Base-by-base conservation (phyloP, 345 rosid species). In the Euclidium syriacum region DNA sequence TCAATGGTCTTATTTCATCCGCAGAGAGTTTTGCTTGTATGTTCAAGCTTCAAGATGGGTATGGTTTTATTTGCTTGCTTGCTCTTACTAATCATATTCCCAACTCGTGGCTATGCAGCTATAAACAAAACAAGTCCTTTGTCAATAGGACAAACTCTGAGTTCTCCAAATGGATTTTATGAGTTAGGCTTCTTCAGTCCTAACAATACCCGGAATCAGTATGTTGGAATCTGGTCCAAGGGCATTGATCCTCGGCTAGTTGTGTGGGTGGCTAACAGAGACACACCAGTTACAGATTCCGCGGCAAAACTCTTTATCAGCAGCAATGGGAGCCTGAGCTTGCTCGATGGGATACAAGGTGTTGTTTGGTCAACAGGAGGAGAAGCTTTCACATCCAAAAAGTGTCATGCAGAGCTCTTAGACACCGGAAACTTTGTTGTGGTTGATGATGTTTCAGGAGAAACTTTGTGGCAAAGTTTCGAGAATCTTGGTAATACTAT, bases 191-290 rank as follows among this genome's bases (percentile, higher is more conserved):
- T 68, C 47, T 59, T 58, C 34, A 52, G 52, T 16, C 32, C 49
- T 2, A 27, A 35, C 25, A 18, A 22, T 7, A 50, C 68, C 12
- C 49, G 12, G 7, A 61, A 47, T 14, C 62, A 52, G 9, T 75
- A 70, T 41, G 43, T 70, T 8, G 79, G 79, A 30, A 70, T 75
- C 18, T 75, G 79, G 79, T 70, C 10, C 65, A 70, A 54, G 61
- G 39, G 39, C 5, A 23, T 53, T 18, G 22, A 58, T 4, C 42
- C 27, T 10, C 50, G 48, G 19, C 54, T 39, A 12, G 63, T 57
- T 15, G 68, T 73, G 7, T 77, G 80, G 77, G 50, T 43, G 50
- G 50, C 50, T 3, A 48, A 48, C 52, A 7, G 52, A 12, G 52
- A 48, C 3, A 24, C 2, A 22, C 52, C 52, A 19, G 52, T 48